Conservation (phyloP, 805 yeast species). For the Crinitomyces ghanaensis region DNA sequence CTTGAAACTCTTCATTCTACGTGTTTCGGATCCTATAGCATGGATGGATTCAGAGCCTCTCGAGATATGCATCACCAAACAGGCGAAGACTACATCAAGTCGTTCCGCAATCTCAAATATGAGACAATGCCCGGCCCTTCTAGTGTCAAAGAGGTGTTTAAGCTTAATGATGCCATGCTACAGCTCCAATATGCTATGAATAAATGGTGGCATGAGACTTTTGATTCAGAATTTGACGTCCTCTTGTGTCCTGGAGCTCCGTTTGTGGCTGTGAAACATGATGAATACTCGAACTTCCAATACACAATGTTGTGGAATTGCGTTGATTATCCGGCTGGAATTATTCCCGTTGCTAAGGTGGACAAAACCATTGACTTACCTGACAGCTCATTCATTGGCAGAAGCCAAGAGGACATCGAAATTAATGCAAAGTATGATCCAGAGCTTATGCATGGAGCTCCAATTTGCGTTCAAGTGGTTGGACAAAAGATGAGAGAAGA, state of each 20-base stretch:
- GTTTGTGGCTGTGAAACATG: slow-evolving; percentile 19
- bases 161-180: background rate
- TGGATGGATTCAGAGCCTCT: slow-evolving; percentile 59
- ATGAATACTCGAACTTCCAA: slow-evolving; percentile 1
- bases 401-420: background rate
- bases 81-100: slow-evolving; percentile 53
- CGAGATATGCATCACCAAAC: slow-evolving; percentile 40
- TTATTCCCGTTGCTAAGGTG: slow-evolving; percentile 2
- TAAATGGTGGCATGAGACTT: slow-evolving; percentile 34
- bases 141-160: slow-evolving; percentile 9
- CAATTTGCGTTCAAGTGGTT: slow-evolving; percentile 2
- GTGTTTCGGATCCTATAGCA: slow-evolving; percentile 15
- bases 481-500: slow-evolving; percentile 2
- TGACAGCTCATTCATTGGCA: too few species aligned
- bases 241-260: slow-evolving; percentile 36
- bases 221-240: slow-evolving; percentile 33
- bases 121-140: slow-evolving; percentile 18
- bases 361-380: slow-evolving; percentile 1
- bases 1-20: slow-evolving; percentile 19
- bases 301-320: slow-evolving; percentile 7
- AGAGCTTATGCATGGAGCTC: background rate
- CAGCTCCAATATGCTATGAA: slow-evolving; percentile 28
- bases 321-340: slow-evolving; percentile 5
- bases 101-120: slow-evolving; percentile 14
- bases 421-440: slow-evolving; percentile 1